phyloP scores from a whole-genome alignment of 257 asterid genomes.

The Coffea canephora region DNA sequence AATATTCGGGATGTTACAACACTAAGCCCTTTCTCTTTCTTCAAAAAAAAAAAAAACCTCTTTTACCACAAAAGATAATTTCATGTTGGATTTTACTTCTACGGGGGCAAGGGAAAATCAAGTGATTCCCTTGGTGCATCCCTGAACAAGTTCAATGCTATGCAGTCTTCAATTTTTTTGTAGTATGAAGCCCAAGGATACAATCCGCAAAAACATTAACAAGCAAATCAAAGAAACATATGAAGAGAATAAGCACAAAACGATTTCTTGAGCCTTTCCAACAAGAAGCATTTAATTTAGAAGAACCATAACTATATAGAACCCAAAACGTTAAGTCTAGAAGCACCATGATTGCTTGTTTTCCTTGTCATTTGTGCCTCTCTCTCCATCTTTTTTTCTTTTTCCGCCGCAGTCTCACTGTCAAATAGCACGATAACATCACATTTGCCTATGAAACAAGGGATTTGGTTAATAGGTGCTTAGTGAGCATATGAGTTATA shows the following conservation, averaged over 20 bases:
- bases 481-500: too few species aligned
- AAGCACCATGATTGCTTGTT: background rate
- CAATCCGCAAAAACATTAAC: background rate
- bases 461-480: too few species aligned
- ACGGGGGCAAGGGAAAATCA: too few species aligned
- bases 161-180: background rate
- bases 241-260: background rate
- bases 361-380: background rate
- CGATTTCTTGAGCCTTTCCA: background rate
- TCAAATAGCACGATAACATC: background rate
- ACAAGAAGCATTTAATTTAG: too few species aligned
- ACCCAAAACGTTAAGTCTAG: background rate
- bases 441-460: background rate
- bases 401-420: background rate
- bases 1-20: too few species aligned
- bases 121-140: too few species aligned
- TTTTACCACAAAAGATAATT: too few species aligned
- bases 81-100: too few species aligned
- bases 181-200: background rate
- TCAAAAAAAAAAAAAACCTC: too few species aligned
- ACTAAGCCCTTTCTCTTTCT: too few species aligned
- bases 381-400: background rate
- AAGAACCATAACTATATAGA: background rate
- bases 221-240: background rate
- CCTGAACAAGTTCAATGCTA: too few species aligned